phyloP scores from a whole-genome alignment of 2,329 filamentous ascomycete genomes.

The Neopestalotiopsis clavispora region DNA sequence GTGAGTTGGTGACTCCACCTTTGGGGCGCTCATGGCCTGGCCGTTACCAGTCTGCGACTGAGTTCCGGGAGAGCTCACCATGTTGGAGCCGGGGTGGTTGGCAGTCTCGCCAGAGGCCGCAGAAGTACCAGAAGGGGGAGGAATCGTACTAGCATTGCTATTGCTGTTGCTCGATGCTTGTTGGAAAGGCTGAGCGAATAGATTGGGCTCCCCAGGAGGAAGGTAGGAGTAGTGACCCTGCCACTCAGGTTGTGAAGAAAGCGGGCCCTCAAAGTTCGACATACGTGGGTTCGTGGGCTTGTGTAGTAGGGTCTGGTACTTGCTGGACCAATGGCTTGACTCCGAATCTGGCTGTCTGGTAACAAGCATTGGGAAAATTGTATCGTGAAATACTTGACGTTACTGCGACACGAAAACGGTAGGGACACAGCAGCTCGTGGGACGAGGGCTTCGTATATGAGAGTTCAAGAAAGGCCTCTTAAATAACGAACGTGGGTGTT shows the following conservation, averaged over 20 bases:
- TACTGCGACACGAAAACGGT: conserved; percentile 15
- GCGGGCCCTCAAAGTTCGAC: conserved; percentile 60
- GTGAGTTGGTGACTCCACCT: conserved; percentile 42
- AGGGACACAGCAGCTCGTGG: conserved; percentile 20
- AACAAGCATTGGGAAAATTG: conserved; percentile 58
- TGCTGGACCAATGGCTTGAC: conserved; percentile 60
- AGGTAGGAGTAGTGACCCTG: conserved; percentile 59
- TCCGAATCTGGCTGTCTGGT: conserved; percentile 59
- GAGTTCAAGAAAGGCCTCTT: background rate
- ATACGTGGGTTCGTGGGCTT: conserved; percentile 57
- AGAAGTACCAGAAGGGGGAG: conserved; percentile 41
- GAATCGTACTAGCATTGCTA: conserved; percentile 40
- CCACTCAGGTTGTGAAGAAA: conserved; percentile 62
- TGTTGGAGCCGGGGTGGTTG: conserved; percentile 54
- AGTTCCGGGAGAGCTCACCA: conserved; percentile 37
- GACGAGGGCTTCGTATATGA: conserved; percentile 5
- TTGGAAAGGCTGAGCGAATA: conserved; percentile 51
- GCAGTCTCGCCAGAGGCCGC: conserved; percentile 63
- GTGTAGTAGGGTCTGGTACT: conserved; percentile 52
- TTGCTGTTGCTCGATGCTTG: conserved; percentile 42
- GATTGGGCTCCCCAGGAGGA: conserved; percentile 47
- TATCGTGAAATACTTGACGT: conserved; percentile 12
- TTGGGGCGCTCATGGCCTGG: conserved; percentile 46
- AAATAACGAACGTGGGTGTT: background rate
- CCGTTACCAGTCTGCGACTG: conserved; percentile 45